phyloP scores from a whole-genome alignment of 768 basidiomycete species.

The Macrolepiota dolichaula region DNA sequence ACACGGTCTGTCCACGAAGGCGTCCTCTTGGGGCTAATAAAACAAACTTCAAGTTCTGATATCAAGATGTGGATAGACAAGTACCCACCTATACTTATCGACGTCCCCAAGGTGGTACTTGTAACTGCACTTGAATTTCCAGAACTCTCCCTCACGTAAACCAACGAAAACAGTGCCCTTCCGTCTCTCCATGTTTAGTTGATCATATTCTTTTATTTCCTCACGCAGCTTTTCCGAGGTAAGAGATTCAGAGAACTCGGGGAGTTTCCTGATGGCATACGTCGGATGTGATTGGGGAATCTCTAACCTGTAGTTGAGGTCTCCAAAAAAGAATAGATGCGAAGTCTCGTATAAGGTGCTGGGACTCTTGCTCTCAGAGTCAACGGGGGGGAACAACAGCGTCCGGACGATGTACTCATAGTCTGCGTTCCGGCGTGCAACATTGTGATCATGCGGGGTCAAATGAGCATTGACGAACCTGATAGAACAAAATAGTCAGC shows the following conservation, averaged over 20 bases:
- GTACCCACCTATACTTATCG: constrained; percentile 71
- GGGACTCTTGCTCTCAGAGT: constrained; percentile 30
- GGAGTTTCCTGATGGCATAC: constrained; percentile 23
- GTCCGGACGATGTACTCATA: constrained; percentile 78
- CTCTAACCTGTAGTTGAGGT: constrained; percentile 88
- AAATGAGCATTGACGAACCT: constrained; percentile 95
- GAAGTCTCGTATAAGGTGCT: constrained; percentile 81
- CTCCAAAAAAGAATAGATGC: constrained; percentile 91
- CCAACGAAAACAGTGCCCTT: constrained; percentile 68
- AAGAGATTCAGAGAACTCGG: constrained; percentile 40
- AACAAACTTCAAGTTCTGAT: constrained; percentile 5
- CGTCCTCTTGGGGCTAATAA: constrained; percentile 55
- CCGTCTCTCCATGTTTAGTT: constrained; percentile 59
- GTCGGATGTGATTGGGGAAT: constrained; percentile 55
- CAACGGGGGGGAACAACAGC: constrained; percentile 68
- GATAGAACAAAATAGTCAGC: constrained; percentile 2
- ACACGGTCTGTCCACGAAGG: constrained; percentile 96
- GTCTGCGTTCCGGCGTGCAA: constrained; percentile 67
- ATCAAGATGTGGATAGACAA: not conserved
- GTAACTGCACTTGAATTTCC: constrained; percentile 88
- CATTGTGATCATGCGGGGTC: constrained; percentile 71
- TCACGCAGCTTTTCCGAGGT: constrained; percentile 51
- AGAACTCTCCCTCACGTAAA: constrained; percentile 83
- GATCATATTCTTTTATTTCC: constrained; percentile 67
- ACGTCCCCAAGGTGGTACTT: constrained; percentile 82